Percentiles rank a stretch among this genome's conserved stretches.
These are phyloP conservation scores for Teratosphaeria viscida DNA, from an alignment of 2,329 filamentous ascomycete genomes.

Conservation along the genomic window DNA sequence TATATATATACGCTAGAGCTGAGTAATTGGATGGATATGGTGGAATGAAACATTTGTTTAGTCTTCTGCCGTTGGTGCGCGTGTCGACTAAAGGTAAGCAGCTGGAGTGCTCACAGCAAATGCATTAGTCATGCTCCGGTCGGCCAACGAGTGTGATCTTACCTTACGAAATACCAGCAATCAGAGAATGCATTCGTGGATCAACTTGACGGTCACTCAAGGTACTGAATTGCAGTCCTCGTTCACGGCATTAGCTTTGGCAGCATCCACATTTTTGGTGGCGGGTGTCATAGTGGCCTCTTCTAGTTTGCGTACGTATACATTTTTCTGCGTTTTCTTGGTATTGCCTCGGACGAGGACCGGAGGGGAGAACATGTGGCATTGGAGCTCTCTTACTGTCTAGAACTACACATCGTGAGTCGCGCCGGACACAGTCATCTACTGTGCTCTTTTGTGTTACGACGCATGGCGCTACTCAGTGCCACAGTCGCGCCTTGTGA, in stretches of 20 bases:
- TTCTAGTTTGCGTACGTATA: too few relatives aligned
- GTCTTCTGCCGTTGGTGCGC: neutral
- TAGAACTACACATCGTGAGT: neutral
- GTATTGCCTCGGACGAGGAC: neutral
- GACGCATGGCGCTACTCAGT: neutral
- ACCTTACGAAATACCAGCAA: neutral
- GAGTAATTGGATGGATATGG: too few relatives aligned
- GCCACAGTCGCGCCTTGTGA: neutral
- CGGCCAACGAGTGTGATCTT: neutral
- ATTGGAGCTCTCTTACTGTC: neutral
- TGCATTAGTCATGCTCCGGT: neutral
- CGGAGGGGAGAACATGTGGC: neutral
- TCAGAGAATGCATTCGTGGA: neutral
- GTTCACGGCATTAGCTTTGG: neutral
- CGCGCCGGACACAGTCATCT: neutral
- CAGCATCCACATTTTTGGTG: neutral
- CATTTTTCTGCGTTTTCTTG: too few relatives aligned
- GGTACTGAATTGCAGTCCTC: neutral
- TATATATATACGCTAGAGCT: too few relatives aligned
- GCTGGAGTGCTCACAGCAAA: neutral
- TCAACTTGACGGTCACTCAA: neutral
- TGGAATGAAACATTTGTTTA: neutral
- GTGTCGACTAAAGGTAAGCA: neutral
- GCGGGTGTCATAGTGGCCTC: too few relatives aligned
- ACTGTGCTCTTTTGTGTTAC: neutral